Percentiles rank a stretch among this genome's conserved stretches.
These are phyloP conservation scores for Conticribra weissflogii DNA, from an alignment of 108 stramenopile genomes.

Conservation along the genomic window DNA sequence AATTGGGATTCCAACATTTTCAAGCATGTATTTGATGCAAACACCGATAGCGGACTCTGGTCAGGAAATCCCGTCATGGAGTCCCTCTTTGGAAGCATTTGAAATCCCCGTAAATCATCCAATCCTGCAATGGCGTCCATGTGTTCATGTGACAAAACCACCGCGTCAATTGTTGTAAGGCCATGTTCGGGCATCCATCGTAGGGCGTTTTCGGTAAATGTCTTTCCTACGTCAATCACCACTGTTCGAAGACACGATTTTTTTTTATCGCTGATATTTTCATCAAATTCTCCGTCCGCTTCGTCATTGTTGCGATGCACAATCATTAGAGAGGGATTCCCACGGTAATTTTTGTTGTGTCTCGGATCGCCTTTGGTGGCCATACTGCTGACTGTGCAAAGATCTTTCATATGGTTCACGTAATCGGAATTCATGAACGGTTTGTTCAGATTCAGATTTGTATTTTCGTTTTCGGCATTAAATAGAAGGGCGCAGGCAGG, in stretches of 20 bases:
- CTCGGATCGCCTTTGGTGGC: slow-evolving; percentile 78
- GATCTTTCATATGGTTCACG: slow-evolving; percentile 17
- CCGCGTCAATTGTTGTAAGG: slow-evolving; percentile 68
- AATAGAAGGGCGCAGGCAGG: slow-evolving; percentile 72
- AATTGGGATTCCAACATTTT: slow-evolving; percentile 55
- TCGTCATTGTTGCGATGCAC: slow-evolving; percentile 52
- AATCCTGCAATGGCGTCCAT: slow-evolving; percentile 82
- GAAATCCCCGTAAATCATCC: slow-evolving; percentile 86
- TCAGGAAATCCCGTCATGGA: slow-evolving; percentile 32
- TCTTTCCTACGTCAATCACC: slow-evolving; percentile 90
- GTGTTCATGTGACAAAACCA: slow-evolving; percentile 85
- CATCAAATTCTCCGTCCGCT: slow-evolving; percentile 24
- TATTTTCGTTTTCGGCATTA: slow-evolving; percentile 27
- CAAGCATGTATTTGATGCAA: slow-evolving; percentile 58
- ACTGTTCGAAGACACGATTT: slow-evolving; percentile 42
- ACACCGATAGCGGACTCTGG: slow-evolving; percentile 60
- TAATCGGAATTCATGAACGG: slow-evolving; percentile 8
- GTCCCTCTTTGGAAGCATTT: slow-evolving; percentile 36
- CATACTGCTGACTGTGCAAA: slow-evolving; percentile 59
- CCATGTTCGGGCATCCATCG: slow-evolving; percentile 78
- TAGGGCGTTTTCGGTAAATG: slow-evolving; percentile 80
- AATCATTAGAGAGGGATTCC: slow-evolving; percentile 82
- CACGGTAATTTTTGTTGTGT: slow-evolving; percentile 82
- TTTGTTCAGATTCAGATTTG: slow-evolving; percentile 12
- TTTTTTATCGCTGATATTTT: neutral